Base-by-base conservation (phyloP, 257 asterid species). In the Asclepias syriaca region DNA sequence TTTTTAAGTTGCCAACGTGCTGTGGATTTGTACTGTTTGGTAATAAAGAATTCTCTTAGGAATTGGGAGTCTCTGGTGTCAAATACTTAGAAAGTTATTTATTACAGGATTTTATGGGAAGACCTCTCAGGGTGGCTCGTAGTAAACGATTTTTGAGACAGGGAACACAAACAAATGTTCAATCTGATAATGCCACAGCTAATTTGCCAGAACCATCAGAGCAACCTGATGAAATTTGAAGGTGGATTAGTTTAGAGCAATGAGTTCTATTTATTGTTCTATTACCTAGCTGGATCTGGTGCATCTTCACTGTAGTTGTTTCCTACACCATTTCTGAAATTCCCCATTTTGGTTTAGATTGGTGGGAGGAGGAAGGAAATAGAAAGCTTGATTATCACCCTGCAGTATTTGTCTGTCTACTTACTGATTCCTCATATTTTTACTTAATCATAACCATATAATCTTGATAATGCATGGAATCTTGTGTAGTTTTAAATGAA, bases 51-150 rank as follows among this genome's bases (percentile, higher is more conserved):
- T 14, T 14, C 40, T 56, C 15, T 22, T 58, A 21, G 50, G 6
- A 51, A 24, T 6, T 57, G 18, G 8, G 39, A n/a, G 14, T 37
- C 13, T 46, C 55, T 70, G 51, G 53, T 76, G 34, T 68, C 14
- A 46, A 34, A 32, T 34, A 37, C 70, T 59, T 8, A 75, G 40
- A 39, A 32, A 6, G 77, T 69, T 49, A 46, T 81, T 53, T 72
- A 37, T 80, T 78, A 43, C 85, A 93, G 98, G 97, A 88, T 80
- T 87, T 94, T 74, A 88, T 94, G 97, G 98, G 97, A 32, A 84
- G 95, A 79, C 81, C 83, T 18, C 68, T 94, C 76, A 87, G 95
- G 10, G 88, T 91, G 48, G 93, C 93, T 16, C 85, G 68, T 0
- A 94, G 98, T 81, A 87, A 57, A 81, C 80, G 81, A 74, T 89